Percentiles rank a stretch among this genome's conserved stretches.
phyloP scores from a whole-genome alignment of 108 stramenopile species.

The Nannochloropsis oceanica region DNA sequence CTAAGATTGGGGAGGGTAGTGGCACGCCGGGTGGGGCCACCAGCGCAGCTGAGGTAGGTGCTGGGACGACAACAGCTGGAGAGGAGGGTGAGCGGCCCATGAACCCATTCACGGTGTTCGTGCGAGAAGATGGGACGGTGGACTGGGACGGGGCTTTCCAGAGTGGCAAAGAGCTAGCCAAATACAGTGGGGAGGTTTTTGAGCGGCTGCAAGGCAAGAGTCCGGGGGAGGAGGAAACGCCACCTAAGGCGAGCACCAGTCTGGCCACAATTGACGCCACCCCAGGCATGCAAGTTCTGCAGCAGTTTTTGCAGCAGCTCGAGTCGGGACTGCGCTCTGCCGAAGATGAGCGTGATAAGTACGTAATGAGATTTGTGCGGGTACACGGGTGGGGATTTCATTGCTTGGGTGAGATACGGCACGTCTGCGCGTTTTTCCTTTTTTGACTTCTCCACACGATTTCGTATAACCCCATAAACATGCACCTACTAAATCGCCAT shows the following conservation, averaged over 20 bases:
- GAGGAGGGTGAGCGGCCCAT: neutral
- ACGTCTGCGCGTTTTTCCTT: too few relatives aligned
- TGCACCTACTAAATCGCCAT: too few relatives aligned
- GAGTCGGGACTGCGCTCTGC: slow-evolving; percentile 6
- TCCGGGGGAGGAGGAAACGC: slow-evolving; percentile 40
- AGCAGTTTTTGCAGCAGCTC: neutral
- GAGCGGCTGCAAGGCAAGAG: slow-evolving; percentile 83
- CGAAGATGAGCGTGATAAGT: neutral
- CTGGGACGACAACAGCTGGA: neutral
- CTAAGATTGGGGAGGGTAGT: neutral
- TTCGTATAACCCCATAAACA: too few relatives aligned
- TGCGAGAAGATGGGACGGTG: slow-evolving; percentile 87
- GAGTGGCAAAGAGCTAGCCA: slow-evolving; percentile 65
- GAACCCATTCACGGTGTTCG: slow-evolving; percentile 18
- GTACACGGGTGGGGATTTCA: neutral
- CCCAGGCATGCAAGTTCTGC: neutral
- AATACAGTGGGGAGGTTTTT: slow-evolving; percentile 77
- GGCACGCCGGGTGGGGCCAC: neutral
- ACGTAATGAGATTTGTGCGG: neutral
- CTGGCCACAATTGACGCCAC: neutral
- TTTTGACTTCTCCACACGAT: too few relatives aligned
- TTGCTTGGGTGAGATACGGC: too few relatives aligned
- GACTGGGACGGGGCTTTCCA: slow-evolving; percentile 94
- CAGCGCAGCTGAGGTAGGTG: neutral
- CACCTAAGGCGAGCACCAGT: neutral